phyloP scores from a whole-genome alignment of 2,329 filamentous ascomycete genomes.

The Trichoderma hamatum region DNA sequence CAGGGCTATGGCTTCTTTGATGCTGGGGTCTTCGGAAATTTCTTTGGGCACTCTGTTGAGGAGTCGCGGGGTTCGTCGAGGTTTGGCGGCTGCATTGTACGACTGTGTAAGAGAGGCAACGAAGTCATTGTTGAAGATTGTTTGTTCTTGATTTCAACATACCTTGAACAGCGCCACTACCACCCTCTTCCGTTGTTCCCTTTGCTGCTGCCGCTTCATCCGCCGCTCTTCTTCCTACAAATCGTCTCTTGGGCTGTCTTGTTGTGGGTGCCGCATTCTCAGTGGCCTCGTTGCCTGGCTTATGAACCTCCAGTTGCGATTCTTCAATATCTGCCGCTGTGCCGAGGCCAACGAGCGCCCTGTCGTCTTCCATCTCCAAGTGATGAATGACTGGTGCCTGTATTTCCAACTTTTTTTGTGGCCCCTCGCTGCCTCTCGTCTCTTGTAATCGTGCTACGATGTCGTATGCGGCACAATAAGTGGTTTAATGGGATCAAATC shows the following conservation, averaged over 20 bases:
- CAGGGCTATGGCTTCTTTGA: constrained; percentile 84
- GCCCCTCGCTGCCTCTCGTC: constrained; percentile 8
- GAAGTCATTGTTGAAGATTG: not conserved
- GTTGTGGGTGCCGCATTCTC: constrained; percentile 48
- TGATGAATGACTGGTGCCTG: not conserved
- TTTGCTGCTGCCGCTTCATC: constrained; percentile 60
- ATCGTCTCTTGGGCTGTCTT: constrained; percentile 86
- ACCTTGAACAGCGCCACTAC: constrained; percentile 54
- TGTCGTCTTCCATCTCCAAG: constrained; percentile 73
- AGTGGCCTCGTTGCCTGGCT: constrained; percentile 31
- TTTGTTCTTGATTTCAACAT: constrained; percentile 37
- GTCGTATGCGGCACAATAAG: not conserved
- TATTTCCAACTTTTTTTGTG: not conserved
- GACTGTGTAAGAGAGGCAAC: not conserved
- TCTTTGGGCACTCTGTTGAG: constrained; percentile 88
- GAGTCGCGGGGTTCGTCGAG: constrained; percentile 74
- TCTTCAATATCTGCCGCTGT: constrained; percentile 67
- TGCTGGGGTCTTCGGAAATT: constrained; percentile 80
- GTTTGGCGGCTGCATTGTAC: constrained; percentile 61
- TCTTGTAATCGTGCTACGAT: not conserved
- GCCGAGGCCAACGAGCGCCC: constrained; percentile 70
- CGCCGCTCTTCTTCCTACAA: constrained; percentile 80
- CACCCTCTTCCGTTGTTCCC: constrained; percentile 38
- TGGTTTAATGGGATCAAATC: not conserved
- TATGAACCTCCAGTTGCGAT: constrained; percentile 41